Conservation (phyloP, 306 rosid species). For the Rubus parviflorus region DNA sequence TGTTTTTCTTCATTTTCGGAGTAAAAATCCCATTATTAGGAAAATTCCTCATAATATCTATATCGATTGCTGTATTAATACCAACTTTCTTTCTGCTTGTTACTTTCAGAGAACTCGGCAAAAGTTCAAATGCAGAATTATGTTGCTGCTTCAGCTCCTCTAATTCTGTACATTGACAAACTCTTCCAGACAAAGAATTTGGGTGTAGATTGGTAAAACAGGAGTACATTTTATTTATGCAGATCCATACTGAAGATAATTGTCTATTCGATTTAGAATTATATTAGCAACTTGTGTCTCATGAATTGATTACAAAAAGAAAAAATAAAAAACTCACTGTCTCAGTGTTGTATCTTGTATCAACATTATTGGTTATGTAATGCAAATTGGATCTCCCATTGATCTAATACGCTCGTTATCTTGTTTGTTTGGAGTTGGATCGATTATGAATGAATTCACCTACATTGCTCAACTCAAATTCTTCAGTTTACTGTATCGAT, state of each 20-base stretch:
- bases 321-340: not conserved
- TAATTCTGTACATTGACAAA: constrained; percentile 68
- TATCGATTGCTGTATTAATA: not conserved
- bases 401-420: not conserved
- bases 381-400: not conserved
- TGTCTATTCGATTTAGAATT: not conserved
- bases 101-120: constrained; percentile 67
- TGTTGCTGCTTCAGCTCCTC: constrained; percentile 54
- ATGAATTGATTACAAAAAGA: not conserved
- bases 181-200: constrained; percentile 71
- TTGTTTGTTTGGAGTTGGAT: not conserved
- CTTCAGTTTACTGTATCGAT: not conserved
- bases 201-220: constrained; percentile 80
- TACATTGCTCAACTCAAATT: not conserved
- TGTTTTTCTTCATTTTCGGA: not conserved
- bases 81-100: constrained; percentile 13
- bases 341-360: not conserved
- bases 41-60: not conserved
- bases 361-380: not conserved
- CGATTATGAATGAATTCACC: not conserved
- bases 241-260: not conserved
- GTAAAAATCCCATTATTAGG: too few species aligned
- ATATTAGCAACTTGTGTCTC: not conserved
- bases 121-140: constrained; percentile 70
- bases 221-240: not conserved